Evolutionary conservation across 148 eudicot genomes (phyloP), one percentile per base, ranked within the genome.

Genomic region (Rhododendron vialii): DNA sequence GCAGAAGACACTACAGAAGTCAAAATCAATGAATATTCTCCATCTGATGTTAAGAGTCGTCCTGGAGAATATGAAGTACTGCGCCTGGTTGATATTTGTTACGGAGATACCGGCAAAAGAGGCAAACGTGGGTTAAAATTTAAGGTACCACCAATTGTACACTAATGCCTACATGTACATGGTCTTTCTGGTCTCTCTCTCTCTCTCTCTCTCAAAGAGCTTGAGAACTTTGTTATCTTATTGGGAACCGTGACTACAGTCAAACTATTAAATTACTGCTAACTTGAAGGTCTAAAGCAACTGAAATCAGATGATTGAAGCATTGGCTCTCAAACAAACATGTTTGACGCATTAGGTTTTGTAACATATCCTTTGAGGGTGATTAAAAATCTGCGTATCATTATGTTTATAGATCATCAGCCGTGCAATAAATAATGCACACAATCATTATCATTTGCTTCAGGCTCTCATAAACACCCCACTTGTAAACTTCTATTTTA

Each of bases 11-110:
- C 12, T 36, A 84, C 65, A 83, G 90, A 84, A 84, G 82, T 73
- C 85, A 86, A 82, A 65, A 86, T 13, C 82, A 69, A 80, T 82
- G 81, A 1, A 26, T 78, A 84, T 50, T 90, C 92, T 38, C 88
- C 81, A 71, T 84, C 33, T 7, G 89, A 90, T 61, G 71, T 45
- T 53, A 88, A 88, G 86, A 84, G 18, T 71, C 87, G 90, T 82
- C 78, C 91, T 61, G 90, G 74, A 78, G 99, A 97, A 85, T 93
- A 51, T 89, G 98, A 93, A 92, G 98, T 97, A 38, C 90, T 87
- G 30, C 79, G 86, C 81, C 85, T 97, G 26, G 89, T 94, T 89
- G 98, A 93, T 90, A 93, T 97, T 53, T 93, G 95, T 84, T 94
- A 90, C 86, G 98, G 96, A 78, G 98, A 94, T 90, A 98, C 95